Evolutionary conservation across 495 filamentous ascomycete genomes (phyloP).

Genomic region (Tuber borchii): DNA sequence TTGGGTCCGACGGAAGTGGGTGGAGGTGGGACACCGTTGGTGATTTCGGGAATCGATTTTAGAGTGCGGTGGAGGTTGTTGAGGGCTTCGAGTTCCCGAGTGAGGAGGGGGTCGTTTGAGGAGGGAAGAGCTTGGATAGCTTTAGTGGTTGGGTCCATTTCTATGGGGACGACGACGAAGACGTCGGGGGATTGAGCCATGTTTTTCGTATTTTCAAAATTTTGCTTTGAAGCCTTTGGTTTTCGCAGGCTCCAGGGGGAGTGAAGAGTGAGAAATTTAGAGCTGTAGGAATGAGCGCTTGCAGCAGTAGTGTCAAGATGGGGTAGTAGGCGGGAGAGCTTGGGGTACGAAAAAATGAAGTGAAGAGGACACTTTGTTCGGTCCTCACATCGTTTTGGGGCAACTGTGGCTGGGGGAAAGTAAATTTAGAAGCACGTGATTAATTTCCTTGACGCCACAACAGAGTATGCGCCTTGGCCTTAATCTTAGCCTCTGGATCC

Average conservation of each 20-base stretch:
- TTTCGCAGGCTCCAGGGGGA: not conserved
- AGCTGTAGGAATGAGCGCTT: not conserved
- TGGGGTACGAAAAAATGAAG: not conserved
- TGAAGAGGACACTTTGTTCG: constrained; percentile 28
- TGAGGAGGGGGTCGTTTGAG: constrained; percentile 47
- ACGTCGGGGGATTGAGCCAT: constrained; percentile 50
- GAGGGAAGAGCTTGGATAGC: constrained; percentile 48
- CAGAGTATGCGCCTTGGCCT: not conserved
- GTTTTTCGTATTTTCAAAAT: not conserved
- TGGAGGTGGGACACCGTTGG: constrained; percentile 63
- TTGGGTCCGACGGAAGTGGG: constrained; percentile 79
- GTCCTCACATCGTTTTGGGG: not conserved
- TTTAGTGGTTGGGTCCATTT: constrained; percentile 72
- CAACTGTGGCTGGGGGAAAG: constrained; percentile 14
- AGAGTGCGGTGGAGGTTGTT: constrained; percentile 70
- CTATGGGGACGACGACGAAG: constrained; percentile 74
- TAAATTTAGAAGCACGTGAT: not conserved
- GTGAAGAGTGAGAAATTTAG: not conserved
- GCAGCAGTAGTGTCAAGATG: not conserved
- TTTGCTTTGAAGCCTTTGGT: not conserved
- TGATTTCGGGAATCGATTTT: constrained; percentile 42
- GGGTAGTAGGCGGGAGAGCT: not conserved
- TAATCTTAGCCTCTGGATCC: not conserved
- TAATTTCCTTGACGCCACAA: not conserved
- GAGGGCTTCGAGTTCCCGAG: constrained; percentile 60